Percentiles rank a stretch among this genome's conserved stretches.
Conservation (phyloP, 2,329 filamentous ascomycete species). For the Cladobotryum mycophilum region DNA sequence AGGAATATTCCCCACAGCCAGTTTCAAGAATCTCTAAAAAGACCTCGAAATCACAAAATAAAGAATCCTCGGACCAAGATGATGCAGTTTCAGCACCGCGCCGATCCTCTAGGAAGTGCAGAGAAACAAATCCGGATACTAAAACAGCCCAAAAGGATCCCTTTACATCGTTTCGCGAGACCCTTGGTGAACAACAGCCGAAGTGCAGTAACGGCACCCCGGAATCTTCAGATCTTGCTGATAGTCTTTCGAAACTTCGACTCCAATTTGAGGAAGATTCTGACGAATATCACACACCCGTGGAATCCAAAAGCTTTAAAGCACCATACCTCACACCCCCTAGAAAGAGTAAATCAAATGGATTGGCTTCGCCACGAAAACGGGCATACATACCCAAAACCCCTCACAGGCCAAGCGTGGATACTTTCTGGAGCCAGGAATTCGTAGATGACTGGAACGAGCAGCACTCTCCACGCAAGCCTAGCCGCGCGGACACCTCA, state of each 20-base stretch:
- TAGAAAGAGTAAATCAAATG: constrained; percentile 6
- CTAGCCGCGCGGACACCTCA: constrained; percentile 15
- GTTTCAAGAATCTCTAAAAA: too few species aligned
- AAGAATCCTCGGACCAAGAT: too few species aligned
- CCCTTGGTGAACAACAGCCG: not conserved
- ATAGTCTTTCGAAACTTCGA: not conserved
- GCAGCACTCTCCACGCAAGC: constrained; percentile 48
- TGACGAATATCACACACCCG: not conserved
- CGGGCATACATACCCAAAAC: constrained; percentile 42
- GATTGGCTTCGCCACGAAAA: constrained; percentile 27
- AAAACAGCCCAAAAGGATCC: too few species aligned
- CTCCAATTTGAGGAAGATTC: not conserved
- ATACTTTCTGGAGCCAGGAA: constrained; percentile 55
- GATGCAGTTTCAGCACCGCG: too few species aligned
- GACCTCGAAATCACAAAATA: too few species aligned
- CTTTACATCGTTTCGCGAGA: too few species aligned
- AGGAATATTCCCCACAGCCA: too few species aligned
- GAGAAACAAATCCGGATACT: too few species aligned
- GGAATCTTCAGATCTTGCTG: not conserved
- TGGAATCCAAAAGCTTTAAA: not conserved
- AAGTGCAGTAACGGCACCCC: not conserved
- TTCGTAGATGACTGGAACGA: constrained; percentile 59
- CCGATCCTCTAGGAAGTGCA: too few species aligned
- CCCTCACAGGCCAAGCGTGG: constrained; percentile 46
- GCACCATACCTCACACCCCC: not conserved